Base-by-base conservation (phyloP, 208 protist genomes). In the Phytomonas serpens region DNA sequence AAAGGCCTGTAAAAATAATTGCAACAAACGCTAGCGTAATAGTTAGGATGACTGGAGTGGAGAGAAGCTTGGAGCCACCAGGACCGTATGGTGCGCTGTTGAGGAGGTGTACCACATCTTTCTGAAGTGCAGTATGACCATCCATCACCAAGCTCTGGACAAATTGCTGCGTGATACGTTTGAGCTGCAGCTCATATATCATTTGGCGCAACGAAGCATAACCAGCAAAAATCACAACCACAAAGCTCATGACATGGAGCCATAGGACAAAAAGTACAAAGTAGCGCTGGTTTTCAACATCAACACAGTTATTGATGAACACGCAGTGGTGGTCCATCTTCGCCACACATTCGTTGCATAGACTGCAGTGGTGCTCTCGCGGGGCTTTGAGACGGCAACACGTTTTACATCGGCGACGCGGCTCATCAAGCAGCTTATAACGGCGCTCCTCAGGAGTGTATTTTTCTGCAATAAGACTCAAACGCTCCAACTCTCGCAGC, bases 251-350 rank as follows among this genome's bases (percentile, higher is more conserved):
- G 0, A 88, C 4, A 38, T 79, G 75, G 5, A 96, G 62, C 79
- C 85, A 92, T 19, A 77, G 13, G 19, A 96, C 10, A 64, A 96
- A 85, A 0, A 90, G 70, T 23, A 86, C 42, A 74, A 96, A 96
- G 76, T 91, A 92, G 32, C 91, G 86, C 61, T 95, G 74, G 72
- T 96, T 97, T 64, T 87, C 82, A 14, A 75, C 77, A 51, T 92
- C 87, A 11, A 97, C 88, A 75, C 92, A 97, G 72, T 87, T 95
- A 73, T 93, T 92, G 65, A 95, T 89, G 84, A 87, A 97, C 62
- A 90, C 87, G 69, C 93, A 97, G 76, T 97, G 93, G 67, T 97
- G 93, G 69, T 97, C 92, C 81, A 94, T 89, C 71, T 86, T 84
- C 0, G 80, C 31, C 11, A 97, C 88, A 68, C 93, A 97, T 37